phyloP scores from a whole-genome alignment of 257 asterid species.

The Lavandula angustifolia region DNA sequence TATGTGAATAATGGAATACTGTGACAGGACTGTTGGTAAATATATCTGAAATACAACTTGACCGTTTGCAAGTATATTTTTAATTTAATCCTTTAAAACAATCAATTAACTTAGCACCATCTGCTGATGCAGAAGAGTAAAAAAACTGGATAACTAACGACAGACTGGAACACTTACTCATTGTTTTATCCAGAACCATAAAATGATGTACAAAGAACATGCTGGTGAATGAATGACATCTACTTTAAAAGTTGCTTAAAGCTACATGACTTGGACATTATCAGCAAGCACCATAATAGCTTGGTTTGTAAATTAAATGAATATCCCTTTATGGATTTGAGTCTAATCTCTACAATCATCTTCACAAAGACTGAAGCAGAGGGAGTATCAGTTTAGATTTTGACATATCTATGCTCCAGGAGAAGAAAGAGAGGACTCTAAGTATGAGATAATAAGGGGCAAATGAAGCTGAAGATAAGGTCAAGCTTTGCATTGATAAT shows the following conservation, averaged over 20 bases:
- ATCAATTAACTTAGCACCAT: slow-evolving; percentile 13
- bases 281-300: neutral
- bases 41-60: slow-evolving; percentile 2
- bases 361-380: slow-evolving; percentile 4
- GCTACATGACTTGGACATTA: slow-evolving; percentile 8
- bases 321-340: slow-evolving; percentile 9
- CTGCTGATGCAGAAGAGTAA: slow-evolving; percentile 15
- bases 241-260: neutral
- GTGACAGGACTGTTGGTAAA: slow-evolving; percentile 23
- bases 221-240: slow-evolving; percentile 2
- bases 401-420: neutral
- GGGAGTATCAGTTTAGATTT: slow-evolving; percentile 12
- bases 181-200: neutral
- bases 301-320: neutral
- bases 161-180: neutral
- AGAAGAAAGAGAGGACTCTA: neutral
- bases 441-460: slow-evolving; percentile 6
- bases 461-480: neutral
- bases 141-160: slow-evolving; percentile 2
- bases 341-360: neutral
- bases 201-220: neutral
- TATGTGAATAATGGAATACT: slow-evolving; percentile 3
- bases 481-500: neutral
- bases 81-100: slow-evolving; percentile 1
- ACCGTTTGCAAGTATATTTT: slow-evolving; percentile 5